A percentile compares a stretch with the other conserved stretches of the same genome.
phyloP scores from a whole-genome alignment of 176 grass and related monocot genomes.

The Ensete glaucum region DNA sequence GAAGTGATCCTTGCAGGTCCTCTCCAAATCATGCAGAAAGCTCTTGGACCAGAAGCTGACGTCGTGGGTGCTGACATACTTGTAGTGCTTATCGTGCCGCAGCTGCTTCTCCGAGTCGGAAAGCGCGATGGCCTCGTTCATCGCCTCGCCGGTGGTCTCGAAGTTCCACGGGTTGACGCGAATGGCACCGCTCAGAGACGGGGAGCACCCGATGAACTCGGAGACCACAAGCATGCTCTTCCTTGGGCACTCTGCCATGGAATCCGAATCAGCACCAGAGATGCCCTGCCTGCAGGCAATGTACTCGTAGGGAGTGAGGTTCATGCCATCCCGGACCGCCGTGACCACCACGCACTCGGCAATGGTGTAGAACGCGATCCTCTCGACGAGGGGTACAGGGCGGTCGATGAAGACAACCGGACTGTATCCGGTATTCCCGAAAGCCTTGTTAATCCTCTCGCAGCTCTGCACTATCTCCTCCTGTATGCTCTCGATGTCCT shows the following conservation, averaged over 20 bases:
- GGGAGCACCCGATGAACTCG: slow-evolving; percentile 96
- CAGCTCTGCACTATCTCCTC: slow-evolving; percentile 62
- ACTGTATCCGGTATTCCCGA: slow-evolving; percentile 49
- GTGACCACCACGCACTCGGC: slow-evolving; percentile 93
- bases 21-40: slow-evolving; percentile 65
- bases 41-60: slow-evolving; percentile 86
- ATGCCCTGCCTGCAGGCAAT: slow-evolving; percentile 76
- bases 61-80: slow-evolving; percentile 76
- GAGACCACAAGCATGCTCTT: slow-evolving; percentile 95
- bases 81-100: slow-evolving; percentile 94
- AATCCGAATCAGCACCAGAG: slow-evolving; percentile 22
- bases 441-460: slow-evolving; percentile 66
- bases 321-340: slow-evolving; percentile 95
- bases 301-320: slow-evolving; percentile 95
- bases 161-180: slow-evolving; percentile 91
- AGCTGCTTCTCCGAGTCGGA: slow-evolving; percentile 72
- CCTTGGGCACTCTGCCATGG: slow-evolving; percentile 32
- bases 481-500: slow-evolving; percentile 63
- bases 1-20: slow-evolving; percentile 85
- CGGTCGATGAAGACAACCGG: slow-evolving; percentile 77
- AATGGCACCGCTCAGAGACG: slow-evolving; percentile 87
- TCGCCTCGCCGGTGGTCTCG: slow-evolving; percentile 67
- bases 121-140: slow-evolving; percentile 80
- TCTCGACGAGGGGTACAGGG: slow-evolving; percentile 65
- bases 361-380: slow-evolving; percentile 80